Conservation (phyloP, 1,284 basidiomycete species). For the Ganoderma lucidum region DNA sequence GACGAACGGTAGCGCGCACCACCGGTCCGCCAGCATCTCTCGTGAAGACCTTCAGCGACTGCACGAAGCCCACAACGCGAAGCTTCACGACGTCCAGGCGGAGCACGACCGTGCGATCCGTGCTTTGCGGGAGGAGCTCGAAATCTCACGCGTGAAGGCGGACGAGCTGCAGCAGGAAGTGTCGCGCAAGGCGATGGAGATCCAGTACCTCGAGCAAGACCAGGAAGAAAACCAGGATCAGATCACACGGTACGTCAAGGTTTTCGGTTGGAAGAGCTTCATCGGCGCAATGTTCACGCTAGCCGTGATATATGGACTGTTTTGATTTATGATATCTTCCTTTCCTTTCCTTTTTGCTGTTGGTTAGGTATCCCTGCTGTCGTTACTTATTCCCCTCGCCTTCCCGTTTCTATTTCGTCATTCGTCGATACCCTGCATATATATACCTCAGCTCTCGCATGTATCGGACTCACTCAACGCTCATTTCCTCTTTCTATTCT, state of each 20-base stretch:
- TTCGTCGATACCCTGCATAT: conserved; percentile 17
- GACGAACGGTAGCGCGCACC: conserved; percentile 58
- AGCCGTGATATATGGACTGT: conserved; percentile 62
- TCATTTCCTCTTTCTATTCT: conserved; percentile 19
- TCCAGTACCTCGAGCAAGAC: conserved; percentile 78
- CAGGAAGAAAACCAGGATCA: conserved; percentile 78
- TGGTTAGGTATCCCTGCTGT: conserved; percentile 12
- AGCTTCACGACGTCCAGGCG: conserved; percentile 79
- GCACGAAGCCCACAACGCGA: conserved; percentile 84
- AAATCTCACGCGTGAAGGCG: conserved; percentile 59
- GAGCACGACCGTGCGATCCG: conserved; percentile 72
- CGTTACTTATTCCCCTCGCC: conserved; percentile 15
- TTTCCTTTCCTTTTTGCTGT: neutral
- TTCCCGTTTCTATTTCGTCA: conserved; percentile 6
- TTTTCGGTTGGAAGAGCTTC: conserved; percentile 66
- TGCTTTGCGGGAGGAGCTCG: conserved; percentile 66
- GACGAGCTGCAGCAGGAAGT: conserved; percentile 68
- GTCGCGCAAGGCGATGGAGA: conserved; percentile 78
- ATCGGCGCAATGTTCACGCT: conserved; percentile 60
- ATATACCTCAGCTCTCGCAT: neutral
- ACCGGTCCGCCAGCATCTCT: conserved; percentile 61
- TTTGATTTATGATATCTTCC: conserved; percentile 44
- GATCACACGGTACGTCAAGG: conserved; percentile 78
- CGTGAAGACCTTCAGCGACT: conserved; percentile 77
- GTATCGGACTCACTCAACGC: conserved; percentile 6